phyloP scores from a whole-genome alignment of 2,329 filamentous ascomycete genomes.

The Pyrenophora teres region DNA sequence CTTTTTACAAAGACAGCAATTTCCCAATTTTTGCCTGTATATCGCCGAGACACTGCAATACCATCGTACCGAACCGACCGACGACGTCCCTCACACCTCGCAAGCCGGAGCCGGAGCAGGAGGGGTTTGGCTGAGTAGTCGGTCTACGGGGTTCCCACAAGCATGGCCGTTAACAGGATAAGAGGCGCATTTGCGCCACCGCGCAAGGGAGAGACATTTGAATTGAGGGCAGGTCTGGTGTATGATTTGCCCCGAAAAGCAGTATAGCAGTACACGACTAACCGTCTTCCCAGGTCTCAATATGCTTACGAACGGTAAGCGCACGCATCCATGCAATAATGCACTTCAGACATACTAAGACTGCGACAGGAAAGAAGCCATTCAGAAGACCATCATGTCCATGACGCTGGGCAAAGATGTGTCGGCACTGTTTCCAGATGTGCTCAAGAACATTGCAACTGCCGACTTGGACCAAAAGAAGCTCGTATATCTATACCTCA shows the following conservation, averaged over 20 bases:
- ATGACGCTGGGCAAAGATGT: conserved; percentile 99
- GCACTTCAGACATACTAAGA: conserved; percentile 40
- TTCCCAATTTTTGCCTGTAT: not conserved
- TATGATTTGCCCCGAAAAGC: conserved; percentile 41
- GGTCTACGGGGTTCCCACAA: conserved; percentile 36
- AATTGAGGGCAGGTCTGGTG: conserved; percentile 89
- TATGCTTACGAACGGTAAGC: conserved; percentile 90
- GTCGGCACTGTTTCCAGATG: conserved; percentile 93
- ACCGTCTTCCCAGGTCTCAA: conserved; percentile 71
- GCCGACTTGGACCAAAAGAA: conserved; percentile 97
- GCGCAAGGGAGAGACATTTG: conserved; percentile 96
- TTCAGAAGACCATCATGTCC: conserved; percentile 99
- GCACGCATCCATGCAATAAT: not conserved
- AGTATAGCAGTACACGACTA: conserved; percentile 26
- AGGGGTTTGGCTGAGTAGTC: conserved; percentile 43
- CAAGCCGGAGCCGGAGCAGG: conserved; percentile 31
- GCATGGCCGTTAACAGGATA: conserved; percentile 95
- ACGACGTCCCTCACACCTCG: conserved; percentile 1
- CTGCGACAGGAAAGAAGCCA: conserved; percentile 79
- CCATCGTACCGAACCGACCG: not conserved
- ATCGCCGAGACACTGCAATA: conserved; percentile 4
- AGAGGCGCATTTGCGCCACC: conserved; percentile 90
- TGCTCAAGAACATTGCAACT: conserved; percentile 98
- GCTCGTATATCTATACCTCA: conserved; percentile 96
- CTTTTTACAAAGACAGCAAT: not conserved